Conservation (phyloP, 371 early-diverging fungal species). For the Haplosporangium sp. region DNA sequence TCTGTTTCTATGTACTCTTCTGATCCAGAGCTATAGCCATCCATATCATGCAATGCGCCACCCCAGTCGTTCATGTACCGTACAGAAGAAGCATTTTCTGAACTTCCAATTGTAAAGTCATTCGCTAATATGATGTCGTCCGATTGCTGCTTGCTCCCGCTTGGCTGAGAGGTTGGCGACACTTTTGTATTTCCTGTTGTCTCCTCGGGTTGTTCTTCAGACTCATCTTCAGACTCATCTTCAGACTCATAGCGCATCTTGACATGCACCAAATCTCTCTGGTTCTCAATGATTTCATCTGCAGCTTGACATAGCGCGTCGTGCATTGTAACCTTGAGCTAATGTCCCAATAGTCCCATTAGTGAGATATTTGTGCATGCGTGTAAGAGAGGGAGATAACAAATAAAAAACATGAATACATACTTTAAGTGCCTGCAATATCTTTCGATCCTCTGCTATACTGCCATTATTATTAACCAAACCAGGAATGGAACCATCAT, state of each 20-base stretch:
- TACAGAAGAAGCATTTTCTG: slow-evolving; percentile 2
- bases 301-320: slow-evolving; percentile 37
- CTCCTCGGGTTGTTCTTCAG: background rate
- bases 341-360: background rate
- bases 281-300: slow-evolving; percentile 42
- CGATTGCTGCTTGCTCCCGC: background rate
- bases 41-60: slow-evolving; percentile 16
- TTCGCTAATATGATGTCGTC: slow-evolving; percentile 2
- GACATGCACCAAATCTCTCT: slow-evolving; percentile 32
- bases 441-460: slow-evolving; percentile 31
- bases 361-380: background rate
- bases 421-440: slow-evolving; percentile 41
- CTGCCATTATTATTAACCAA: slow-evolving; percentile 9
- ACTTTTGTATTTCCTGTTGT: background rate
- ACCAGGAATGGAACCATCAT: slow-evolving; percentile 31
- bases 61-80: slow-evolving; percentile 47
- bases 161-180: background rate
- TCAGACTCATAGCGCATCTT: slow-evolving; percentile 49
- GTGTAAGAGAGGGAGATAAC: background rate
- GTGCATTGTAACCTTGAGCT: slow-evolving; percentile 46
- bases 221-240: slow-evolving; percentile 9
- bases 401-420: background rate
- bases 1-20: slow-evolving; percentile 12
- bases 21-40: slow-evolving; percentile 17
- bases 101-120: slow-evolving; percentile 12